Evolutionary conservation across 2,329 filamentous ascomycete species (phyloP).

Genomic region (Xylaria sp.): DNA sequence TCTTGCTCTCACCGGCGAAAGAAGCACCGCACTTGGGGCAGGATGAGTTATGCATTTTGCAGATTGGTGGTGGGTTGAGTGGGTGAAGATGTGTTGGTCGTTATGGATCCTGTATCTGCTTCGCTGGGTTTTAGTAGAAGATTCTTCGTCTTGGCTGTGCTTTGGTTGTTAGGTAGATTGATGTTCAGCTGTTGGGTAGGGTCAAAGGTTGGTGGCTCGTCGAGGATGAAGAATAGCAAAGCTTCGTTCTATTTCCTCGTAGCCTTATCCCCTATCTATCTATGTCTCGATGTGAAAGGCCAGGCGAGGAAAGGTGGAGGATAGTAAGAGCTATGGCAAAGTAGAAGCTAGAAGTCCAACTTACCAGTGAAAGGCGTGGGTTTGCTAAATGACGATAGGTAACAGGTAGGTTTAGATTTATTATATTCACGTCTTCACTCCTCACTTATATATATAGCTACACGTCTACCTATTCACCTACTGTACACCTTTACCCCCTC

Average conservation of each 20-base stretch:
- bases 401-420: neutral
- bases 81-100: slow-evolving; percentile 6
- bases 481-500: neutral
- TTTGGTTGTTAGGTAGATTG: neutral
- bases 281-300: no score
- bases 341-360: slow-evolving; percentile 1
- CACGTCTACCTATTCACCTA: neutral
- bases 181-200: neutral
- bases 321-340: no score
- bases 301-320: neutral
- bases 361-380: slow-evolving; percentile 17
- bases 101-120: slow-evolving; percentile 23
- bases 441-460: slow-evolving; percentile 34
- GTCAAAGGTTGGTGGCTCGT: neutral
- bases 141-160: neutral
- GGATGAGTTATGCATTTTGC: slow-evolving; percentile 54
- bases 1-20: slow-evolving; percentile 60
- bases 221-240: neutral
- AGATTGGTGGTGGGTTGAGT: slow-evolving; percentile 18
- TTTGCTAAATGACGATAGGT: slow-evolving; percentile 2
- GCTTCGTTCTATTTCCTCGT: neutral
- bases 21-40: slow-evolving; percentile 68
- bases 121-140: neutral
- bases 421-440: slow-evolving; percentile 16
- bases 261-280: neutral